These are phyloP conservation scores for Penstemon davidsonii DNA, from an alignment of 257 asterid species.

Conservation along the genomic window DNA sequence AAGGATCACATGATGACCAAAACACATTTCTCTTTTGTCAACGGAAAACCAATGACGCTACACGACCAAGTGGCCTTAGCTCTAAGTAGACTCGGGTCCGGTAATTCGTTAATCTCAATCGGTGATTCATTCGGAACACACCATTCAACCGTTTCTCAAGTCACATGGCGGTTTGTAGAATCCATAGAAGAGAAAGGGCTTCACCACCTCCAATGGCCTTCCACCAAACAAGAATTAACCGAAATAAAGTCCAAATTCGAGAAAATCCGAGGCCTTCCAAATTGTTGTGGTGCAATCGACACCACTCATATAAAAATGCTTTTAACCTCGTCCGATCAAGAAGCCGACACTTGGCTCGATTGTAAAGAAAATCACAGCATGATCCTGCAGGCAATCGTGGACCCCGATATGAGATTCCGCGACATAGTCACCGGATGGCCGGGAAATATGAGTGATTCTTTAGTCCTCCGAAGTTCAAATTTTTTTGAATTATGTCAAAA, in stretches of 20 bases:
- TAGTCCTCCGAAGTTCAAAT: constrained; percentile 55
- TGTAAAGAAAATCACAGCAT: constrained; percentile 63
- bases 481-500: constrained; percentile 55
- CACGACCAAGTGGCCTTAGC: constrained; percentile 84
- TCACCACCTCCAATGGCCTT: constrained; percentile 78
- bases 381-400: constrained; percentile 71
- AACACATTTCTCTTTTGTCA: constrained; percentile 56
- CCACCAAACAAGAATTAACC: constrained; percentile 43
- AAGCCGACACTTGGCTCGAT: constrained; percentile 65
- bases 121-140: constrained; percentile 72
- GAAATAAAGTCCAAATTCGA: constrained; percentile 56
- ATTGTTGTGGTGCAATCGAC: constrained; percentile 86
- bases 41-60: constrained; percentile 65
- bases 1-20: constrained; percentile 66
- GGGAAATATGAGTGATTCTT: constrained; percentile 61
- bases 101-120: constrained; percentile 65
- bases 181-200: constrained; percentile 67
- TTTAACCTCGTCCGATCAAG: constrained; percentile 64
- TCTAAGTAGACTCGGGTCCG: constrained; percentile 67
- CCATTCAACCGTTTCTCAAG: constrained; percentile 88
- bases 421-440: constrained; percentile 79
- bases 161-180: constrained; percentile 90
- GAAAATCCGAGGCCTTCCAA: constrained; percentile 68
- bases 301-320: constrained; percentile 69
- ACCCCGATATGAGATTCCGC: constrained; percentile 68